Evolutionary conservation across 805 yeast genomes (phyloP).

Genomic region (Suhomyces sp.): DNA sequence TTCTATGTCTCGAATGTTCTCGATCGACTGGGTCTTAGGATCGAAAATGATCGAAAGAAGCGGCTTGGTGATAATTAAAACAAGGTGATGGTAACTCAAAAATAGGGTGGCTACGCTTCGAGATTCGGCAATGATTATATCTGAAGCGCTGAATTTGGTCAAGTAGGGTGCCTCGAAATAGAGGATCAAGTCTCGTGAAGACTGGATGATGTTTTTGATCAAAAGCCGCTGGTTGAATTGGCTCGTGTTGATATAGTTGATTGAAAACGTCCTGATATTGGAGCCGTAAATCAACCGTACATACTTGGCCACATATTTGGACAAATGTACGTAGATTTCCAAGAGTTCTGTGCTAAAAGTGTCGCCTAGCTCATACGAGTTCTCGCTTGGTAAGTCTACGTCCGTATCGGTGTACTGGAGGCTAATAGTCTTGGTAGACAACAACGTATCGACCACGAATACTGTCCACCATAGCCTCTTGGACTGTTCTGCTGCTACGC

Average conservation of each 20-base stretch:
- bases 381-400: slow-evolving; percentile 39
- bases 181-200: slow-evolving; percentile 26
- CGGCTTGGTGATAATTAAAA: slow-evolving; percentile 33
- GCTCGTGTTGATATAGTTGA: slow-evolving; percentile 40
- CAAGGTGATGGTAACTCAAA: slow-evolving; percentile 34
- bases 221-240: slow-evolving; percentile 37
- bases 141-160: slow-evolving; percentile 17
- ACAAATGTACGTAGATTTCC: slow-evolving; percentile 38
- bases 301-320: slow-evolving; percentile 36
- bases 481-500: slow-evolving; percentile 22
- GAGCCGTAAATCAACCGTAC: slow-evolving; percentile 39
- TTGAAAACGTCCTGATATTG: slow-evolving; percentile 35
- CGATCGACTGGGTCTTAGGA: slow-evolving; percentile 18
- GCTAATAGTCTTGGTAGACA: slow-evolving; percentile 41
- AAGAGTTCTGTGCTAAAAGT: slow-evolving; percentile 27
- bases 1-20: slow-evolving; percentile 21
- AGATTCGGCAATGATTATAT: slow-evolving; percentile 22
- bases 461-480: slow-evolving; percentile 44
- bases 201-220: slow-evolving; percentile 27
- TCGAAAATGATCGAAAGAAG: slow-evolving; percentile 31
- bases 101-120: slow-evolving; percentile 31
- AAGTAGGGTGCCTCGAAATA: slow-evolving; percentile 32
- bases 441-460: slow-evolving; percentile 36
- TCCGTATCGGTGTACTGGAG: slow-evolving; percentile 43
- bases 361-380: slow-evolving; percentile 25